Conservation (phyloP, 2,329 filamentous ascomycete genomes). For the Lasiodiplodia gonubiensis region DNA sequence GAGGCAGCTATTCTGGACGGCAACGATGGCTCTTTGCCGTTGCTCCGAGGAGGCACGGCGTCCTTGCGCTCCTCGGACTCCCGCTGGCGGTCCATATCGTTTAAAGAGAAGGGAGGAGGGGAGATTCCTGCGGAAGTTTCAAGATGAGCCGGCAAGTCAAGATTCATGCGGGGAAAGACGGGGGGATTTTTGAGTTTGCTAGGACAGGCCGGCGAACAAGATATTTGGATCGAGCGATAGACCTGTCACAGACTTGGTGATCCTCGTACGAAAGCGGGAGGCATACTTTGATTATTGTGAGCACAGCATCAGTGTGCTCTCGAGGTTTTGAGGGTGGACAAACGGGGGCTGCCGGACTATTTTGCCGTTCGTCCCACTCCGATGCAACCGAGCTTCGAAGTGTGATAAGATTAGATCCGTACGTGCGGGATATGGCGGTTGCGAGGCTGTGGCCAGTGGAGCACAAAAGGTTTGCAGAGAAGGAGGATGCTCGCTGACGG, state of each 20-base stretch:
- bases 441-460: not conserved
- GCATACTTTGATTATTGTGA: conserved; percentile 8
- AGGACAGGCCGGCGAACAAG: conserved; percentile 5
- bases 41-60: conserved; percentile 20
- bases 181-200: conserved; percentile 11
- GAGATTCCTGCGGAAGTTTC: conserved; percentile 1
- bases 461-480: not conserved
- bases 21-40: conserved; percentile 29
- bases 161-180: conserved; percentile 27
- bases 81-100: conserved; percentile 16
- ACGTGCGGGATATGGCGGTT: not conserved
- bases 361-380: conserved; percentile 4
- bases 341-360: conserved; percentile 5
- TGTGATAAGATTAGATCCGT: conserved; percentile 28
- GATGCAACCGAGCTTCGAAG: conserved; percentile 20
- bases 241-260: conserved; percentile 4
- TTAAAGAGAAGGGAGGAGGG: not conserved
- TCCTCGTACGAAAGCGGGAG: not conserved
- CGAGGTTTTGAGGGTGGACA: not conserved
- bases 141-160: conserved; percentile 8
- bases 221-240: not conserved
- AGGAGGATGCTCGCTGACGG: no score
- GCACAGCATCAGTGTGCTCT: not conserved
- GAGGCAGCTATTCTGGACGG: conserved; percentile 32
- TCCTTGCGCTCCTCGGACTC: conserved; percentile 2